Evolutionary conservation across 2,329 filamentous ascomycete genomes (phyloP), one percentile per base, ranked within the genome.

Genomic region (Pseudocercospora pini-densiflorae): DNA sequence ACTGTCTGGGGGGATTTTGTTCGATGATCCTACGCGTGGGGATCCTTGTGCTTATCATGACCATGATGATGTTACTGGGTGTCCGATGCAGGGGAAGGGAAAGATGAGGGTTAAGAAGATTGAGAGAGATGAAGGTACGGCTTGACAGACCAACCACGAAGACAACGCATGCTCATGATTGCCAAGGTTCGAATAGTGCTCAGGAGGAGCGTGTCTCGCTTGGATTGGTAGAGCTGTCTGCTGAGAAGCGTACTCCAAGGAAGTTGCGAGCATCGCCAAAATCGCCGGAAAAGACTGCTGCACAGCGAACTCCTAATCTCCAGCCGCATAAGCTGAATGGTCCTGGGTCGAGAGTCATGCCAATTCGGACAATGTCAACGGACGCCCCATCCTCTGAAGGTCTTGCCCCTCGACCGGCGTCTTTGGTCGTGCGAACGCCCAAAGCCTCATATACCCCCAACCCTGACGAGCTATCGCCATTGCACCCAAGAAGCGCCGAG

Each of bases 21-120:
- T 86, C 68, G 80, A 83, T 8, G 84, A 87, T 71, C 85, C 85
- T 1, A 86, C 84, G 2, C 76, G 77, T 14, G 76, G 75, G 9
- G 77, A 82, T 66, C 77, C 78, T 12, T 86, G 83, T 73, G 77
- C 78, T 7, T 86, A 84, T 69, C 84, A 86, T 69, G 83, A 86
- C 69, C 84, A 86, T 68, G 74, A 79, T 10, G 79, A 81, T 64
- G 63, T 59, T 14, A 65, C 64, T 12, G 65, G 68, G 5, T 71
- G 70, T 57, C 63, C 64, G 45, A 61, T 61, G 43, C 60, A 66
- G 36, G 67, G 69, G 27, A 71, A 71, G 51, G 67, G 69, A 27
- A 70, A 70, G 43, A 54, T 60, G n/a, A 63, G 63, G 59, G 31
- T 36, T 10, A 53, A 61, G 16, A 64, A 58, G 45, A 60, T 36